Conservation (phyloP, 1,284 basidiomycete species). For the Apiotrichum laibachii region DNA sequence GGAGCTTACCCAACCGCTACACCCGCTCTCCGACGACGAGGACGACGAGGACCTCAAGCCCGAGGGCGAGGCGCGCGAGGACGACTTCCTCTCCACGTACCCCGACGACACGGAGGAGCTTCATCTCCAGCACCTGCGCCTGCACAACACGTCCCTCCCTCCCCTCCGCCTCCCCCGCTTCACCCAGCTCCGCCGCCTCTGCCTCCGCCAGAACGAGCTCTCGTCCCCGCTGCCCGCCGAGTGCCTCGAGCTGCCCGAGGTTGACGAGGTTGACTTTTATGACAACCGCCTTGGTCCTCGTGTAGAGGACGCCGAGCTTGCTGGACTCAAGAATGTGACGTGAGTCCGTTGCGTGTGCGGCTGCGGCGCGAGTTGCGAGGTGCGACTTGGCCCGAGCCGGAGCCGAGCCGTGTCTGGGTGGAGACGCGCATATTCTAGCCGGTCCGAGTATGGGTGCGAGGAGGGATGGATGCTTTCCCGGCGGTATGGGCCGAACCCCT, state of each 20-base stretch:
- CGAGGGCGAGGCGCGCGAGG: conserved; percentile 24
- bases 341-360: conserved; percentile 52
- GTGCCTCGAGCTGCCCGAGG: conserved; percentile 63
- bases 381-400: no score
- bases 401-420: no score
- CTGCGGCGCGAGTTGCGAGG: no score
- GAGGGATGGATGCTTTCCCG: no score
- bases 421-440: no score
- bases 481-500: no score
- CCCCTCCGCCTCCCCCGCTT: conserved; percentile 65
- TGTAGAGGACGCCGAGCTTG: conserved; percentile 61
- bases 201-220: conserved; percentile 80
- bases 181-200: conserved; percentile 68
- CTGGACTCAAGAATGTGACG: conserved; percentile 62
- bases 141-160: conserved; percentile 61
- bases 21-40: conserved; percentile 30
- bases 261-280: conserved; percentile 91
- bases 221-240: conserved; percentile 68
- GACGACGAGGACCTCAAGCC: conserved; percentile 18
- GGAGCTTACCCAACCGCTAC: conserved; percentile 26
- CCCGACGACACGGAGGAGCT: conserved; percentile 76
- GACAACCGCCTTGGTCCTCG: conserved; percentile 84
- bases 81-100: conserved; percentile 56
- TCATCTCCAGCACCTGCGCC: conserved; percentile 80
- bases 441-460: no score